Evolutionary conservation across 108 stramenopile genomes (phyloP).

Genomic region (Nitzschia putrida): DNA sequence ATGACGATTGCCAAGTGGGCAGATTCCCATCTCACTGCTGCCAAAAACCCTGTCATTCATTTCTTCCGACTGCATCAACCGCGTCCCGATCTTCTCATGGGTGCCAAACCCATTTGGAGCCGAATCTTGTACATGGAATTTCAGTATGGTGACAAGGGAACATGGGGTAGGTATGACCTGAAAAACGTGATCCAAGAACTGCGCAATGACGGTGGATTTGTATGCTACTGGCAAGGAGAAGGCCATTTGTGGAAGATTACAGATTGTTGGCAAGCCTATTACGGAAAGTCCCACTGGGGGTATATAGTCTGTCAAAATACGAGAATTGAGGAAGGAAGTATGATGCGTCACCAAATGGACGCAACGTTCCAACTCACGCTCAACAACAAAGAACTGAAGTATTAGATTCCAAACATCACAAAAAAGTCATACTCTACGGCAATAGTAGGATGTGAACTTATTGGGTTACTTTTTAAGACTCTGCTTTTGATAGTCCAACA

Average conservation of each 20-base stretch:
- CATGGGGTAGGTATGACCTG: not conserved
- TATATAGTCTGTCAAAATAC: slow-evolving; percentile 61
- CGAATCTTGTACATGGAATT: slow-evolving; percentile 22
- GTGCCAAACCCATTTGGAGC: not conserved
- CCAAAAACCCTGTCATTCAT: slow-evolving; percentile 1
- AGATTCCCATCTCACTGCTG: not conserved
- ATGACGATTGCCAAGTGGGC: not conserved
- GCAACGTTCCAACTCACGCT: slow-evolving; percentile 12
- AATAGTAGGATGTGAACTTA: not conserved
- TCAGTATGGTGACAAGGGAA: slow-evolving; percentile 7
- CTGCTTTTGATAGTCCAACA: slow-evolving; percentile 69
- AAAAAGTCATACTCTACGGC: no score
- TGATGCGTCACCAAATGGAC: slow-evolving; percentile 20
- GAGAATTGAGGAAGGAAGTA: not conserved
- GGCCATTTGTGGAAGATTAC: slow-evolving; percentile 52
- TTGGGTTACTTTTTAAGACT: not conserved
- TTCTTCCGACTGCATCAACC: not conserved
- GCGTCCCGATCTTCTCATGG: slow-evolving; percentile 3
- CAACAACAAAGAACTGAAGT: slow-evolving; percentile 7
- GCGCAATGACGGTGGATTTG: slow-evolving; percentile 24
- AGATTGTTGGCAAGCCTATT: slow-evolving; percentile 49
- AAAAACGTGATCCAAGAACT: slow-evolving; percentile 7
- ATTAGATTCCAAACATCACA: no score
- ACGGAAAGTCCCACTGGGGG: slow-evolving; percentile 49
- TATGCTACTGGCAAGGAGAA: slow-evolving; percentile 51